Percentiles rank a stretch among this genome's conserved stretches.
Evolutionary conservation across 2,329 filamentous ascomycete genomes (phyloP).

Genomic region (Aspergillus fischeri): DNA sequence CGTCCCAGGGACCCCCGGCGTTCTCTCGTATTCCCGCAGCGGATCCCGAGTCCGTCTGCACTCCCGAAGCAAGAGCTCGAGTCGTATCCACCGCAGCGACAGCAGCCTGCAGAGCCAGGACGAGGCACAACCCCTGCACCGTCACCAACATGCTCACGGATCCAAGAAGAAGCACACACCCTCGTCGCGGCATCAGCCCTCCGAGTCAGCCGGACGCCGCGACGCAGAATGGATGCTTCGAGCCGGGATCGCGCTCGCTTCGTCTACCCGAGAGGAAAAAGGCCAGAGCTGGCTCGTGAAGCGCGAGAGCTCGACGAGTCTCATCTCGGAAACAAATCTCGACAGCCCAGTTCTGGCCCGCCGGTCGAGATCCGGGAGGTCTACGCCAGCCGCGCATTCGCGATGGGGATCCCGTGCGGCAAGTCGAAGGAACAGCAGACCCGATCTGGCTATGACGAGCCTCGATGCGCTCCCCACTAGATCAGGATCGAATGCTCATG

Average conservation of each 20-base stretch:
- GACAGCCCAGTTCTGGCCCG: slow-evolving; percentile 26
- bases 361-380: slow-evolving; percentile 31
- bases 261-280: slow-evolving; percentile 56
- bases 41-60: slow-evolving; percentile 33
- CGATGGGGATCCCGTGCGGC: slow-evolving; percentile 27
- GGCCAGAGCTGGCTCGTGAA: slow-evolving; percentile 60
- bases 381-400: slow-evolving; percentile 32
- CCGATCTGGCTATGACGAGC: slow-evolving; percentile 12
- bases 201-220: slow-evolving; percentile 7
- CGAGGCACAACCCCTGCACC: slow-evolving; percentile 22
- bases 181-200: slow-evolving; percentile 1
- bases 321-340: slow-evolving; percentile 40
- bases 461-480: background rate
- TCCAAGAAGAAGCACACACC: background rate
- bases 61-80: slow-evolving; percentile 33
- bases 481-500: background rate
- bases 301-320: slow-evolving; percentile 52
- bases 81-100: slow-evolving; percentile 30
- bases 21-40: slow-evolving; percentile 41
- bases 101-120: slow-evolving; percentile 30
- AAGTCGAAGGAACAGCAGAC: slow-evolving; percentile 29
- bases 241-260: slow-evolving; percentile 54
- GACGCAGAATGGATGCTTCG: slow-evolving; percentile 59
- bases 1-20: slow-evolving; percentile 40
- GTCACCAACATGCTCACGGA: background rate